A percentile compares a stretch with the other conserved stretches of the same genome.
These are phyloP conservation scores for Earliella scabrosa DNA, from an alignment of 1,284 basidiomycete species.

Conservation along the genomic window DNA sequence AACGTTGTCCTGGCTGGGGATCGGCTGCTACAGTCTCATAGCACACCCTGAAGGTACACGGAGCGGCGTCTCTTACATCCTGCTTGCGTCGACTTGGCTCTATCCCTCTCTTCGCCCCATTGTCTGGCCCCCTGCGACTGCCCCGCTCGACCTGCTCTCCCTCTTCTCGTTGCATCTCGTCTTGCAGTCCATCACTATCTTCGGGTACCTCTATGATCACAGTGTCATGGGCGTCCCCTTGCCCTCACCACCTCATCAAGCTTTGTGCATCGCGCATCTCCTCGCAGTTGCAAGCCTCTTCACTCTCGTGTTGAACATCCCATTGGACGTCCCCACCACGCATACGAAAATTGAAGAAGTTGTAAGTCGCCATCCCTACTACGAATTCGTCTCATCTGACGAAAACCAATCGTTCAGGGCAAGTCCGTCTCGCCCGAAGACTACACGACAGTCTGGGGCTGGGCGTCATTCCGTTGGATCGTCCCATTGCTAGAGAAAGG, in stretches of 20 bases:
- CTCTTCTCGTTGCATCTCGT: constrained; percentile 52
- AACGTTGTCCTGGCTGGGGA: constrained; percentile 52
- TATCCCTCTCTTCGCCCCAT: constrained; percentile 53
- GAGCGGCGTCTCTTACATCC: constrained; percentile 39
- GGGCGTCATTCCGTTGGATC: constrained; percentile 85
- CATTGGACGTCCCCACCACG: constrained; percentile 56
- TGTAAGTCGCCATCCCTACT: constrained; percentile 39
- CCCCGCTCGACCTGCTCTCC: constrained; percentile 56
- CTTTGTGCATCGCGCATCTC: constrained; percentile 46
- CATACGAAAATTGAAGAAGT: constrained; percentile 52
- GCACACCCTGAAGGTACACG: constrained; percentile 33
- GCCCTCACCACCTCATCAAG: constrained; percentile 37
- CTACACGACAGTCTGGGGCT: constrained; percentile 73
- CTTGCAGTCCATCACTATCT: constrained; percentile 47
- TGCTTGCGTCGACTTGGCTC: constrained; percentile 59
- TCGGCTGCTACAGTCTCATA: constrained; percentile 47
- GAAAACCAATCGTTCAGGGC: constrained; percentile 47
- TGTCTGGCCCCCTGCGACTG: constrained; percentile 44
- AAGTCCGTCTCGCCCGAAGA: constrained; percentile 69
- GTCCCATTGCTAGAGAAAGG: constrained; percentile 70
- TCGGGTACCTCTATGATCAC: constrained; percentile 53
- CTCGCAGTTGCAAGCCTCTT: constrained; percentile 44
- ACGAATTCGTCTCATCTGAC: not conserved
- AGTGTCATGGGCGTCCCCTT: constrained; percentile 42
- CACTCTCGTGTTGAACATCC: constrained; percentile 55